Evolutionary conservation across 192 early-diverging fungal genomes (phyloP).

Genomic region (Rhizophlyctis rosea): DNA sequence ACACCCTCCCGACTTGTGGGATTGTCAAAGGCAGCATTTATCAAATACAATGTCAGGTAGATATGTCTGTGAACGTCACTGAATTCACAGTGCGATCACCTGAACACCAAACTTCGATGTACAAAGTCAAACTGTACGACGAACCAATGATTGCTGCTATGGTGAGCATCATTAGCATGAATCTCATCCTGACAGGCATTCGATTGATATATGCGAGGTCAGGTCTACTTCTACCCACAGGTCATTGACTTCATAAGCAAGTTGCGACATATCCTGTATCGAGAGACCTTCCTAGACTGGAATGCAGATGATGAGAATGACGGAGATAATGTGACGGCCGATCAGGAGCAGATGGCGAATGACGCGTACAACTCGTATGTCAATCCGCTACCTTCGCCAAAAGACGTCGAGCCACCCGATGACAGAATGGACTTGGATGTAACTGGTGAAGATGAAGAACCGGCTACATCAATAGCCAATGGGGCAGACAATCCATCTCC

Average conservation of each 20-base stretch:
- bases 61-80: conserved; percentile 79
- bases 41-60: conserved; percentile 37
- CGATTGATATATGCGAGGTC: conserved; percentile 13
- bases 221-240: conserved; percentile 54
- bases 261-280: conserved; percentile 31
- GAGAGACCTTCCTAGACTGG: conserved; percentile 25
- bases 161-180: conserved; percentile 46
- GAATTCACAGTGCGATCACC: conserved; percentile 81
- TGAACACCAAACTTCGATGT: conserved; percentile 63
- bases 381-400: not conserved
- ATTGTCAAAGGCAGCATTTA: not conserved
- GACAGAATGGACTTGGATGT: not conserved
- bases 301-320: conserved; percentile 23
- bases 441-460: not conserved
- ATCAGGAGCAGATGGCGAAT: not conserved
- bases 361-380: conserved; percentile 10
- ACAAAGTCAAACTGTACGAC: conserved; percentile 83
- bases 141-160: conserved; percentile 77
- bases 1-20: not conserved
- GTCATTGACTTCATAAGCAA: conserved; percentile 36
- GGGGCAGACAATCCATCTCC: not conserved
- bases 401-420: not conserved
- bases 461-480: no score
- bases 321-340: conserved; percentile 9
- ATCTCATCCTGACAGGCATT: no score